Evolutionary conservation across 169 alveolate genomes (phyloP).

Genomic region (Cryptosporidium bovis): DNA sequence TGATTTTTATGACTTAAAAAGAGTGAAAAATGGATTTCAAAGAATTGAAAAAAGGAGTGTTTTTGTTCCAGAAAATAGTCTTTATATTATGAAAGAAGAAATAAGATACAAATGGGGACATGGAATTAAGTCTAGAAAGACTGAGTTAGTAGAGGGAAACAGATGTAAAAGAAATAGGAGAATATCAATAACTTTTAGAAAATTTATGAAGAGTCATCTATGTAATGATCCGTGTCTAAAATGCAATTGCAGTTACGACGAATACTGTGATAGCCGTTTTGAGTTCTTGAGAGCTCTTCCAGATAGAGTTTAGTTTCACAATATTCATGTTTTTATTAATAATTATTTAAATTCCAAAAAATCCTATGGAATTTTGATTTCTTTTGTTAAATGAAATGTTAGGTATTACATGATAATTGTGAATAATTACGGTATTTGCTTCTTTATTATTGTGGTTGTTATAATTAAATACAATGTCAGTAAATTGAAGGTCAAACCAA

Average conservation of each 20-base stretch:
- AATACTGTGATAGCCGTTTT: constrained; percentile 47
- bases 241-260: constrained; percentile 27
- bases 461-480: constrained; percentile 19
- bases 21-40: neutral
- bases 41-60: neutral
- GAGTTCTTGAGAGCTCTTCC: constrained; percentile 20
- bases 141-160: constrained; percentile 22
- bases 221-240: neutral
- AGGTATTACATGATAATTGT: constrained; percentile 3
- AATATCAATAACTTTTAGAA: constrained; percentile 41
- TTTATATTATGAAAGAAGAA: constrained; percentile 37
- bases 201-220: constrained; percentile 11
- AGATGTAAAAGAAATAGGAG: neutral
- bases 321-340: no score
- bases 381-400: neutral
- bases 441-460: no score
- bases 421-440: neutral
- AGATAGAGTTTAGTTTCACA: constrained; percentile 27
- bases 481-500: constrained; percentile 48
- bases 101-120: constrained; percentile 51
- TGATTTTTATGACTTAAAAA: constrained; percentile 26
- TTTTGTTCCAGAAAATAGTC: constrained; percentile 49
- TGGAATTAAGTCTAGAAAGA: constrained; percentile 50
- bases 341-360: constrained; percentile 19
- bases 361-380: neutral